These are phyloP conservation scores for Marasmius sp. DNA, from an alignment of 1,284 basidiomycete genomes.

Conservation along the genomic window DNA sequence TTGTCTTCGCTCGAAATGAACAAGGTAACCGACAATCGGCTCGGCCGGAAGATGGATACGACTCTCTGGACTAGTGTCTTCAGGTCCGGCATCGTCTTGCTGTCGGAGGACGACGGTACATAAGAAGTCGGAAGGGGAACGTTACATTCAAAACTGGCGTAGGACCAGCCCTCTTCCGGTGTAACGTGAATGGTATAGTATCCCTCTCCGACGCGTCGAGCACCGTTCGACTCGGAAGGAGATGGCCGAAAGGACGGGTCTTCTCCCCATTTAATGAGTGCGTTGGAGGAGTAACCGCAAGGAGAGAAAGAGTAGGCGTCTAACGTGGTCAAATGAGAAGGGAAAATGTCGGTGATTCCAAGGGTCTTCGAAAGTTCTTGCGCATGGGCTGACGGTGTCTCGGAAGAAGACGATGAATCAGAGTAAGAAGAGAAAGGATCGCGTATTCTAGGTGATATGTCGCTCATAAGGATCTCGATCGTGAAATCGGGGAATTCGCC, in stretches of 20 bases:
- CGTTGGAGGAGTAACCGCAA: slow-evolving; percentile 97
- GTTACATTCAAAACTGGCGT: slow-evolving; percentile 98
- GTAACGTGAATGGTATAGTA: slow-evolving; percentile 99
- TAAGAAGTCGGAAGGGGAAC: slow-evolving; percentile 66
- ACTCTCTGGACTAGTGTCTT: slow-evolving; percentile 84
- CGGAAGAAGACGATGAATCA: slow-evolving; percentile 22
- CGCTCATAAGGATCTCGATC: slow-evolving; percentile 98
- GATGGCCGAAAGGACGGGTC: slow-evolving; percentile 25
- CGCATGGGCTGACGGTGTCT: slow-evolving; percentile 64
- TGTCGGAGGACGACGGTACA: slow-evolving; percentile 27
- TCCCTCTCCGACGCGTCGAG: slow-evolving; percentile 58
- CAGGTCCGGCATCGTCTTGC: slow-evolving; percentile 65
- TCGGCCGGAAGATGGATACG: slow-evolving; percentile 91
- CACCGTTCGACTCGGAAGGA: slow-evolving; percentile 4
- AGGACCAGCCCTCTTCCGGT: slow-evolving; percentile 96
- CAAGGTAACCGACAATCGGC: slow-evolving; percentile 84
- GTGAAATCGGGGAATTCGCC: slow-evolving; percentile 74
- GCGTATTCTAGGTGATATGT: slow-evolving; percentile 78
- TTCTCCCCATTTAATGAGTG: slow-evolving; percentile 73
- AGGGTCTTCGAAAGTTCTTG: slow-evolving; percentile 67
- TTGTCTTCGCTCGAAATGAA: slow-evolving; percentile 80
- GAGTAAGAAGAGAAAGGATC: slow-evolving; percentile 76
- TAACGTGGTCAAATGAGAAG: slow-evolving; percentile 74
- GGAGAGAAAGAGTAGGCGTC: slow-evolving; percentile 95
- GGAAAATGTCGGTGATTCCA: slow-evolving; percentile 87